phyloP scores from a whole-genome alignment of 495 filamentous ascomycete genomes.

The Hypoxylon fuscum region DNA sequence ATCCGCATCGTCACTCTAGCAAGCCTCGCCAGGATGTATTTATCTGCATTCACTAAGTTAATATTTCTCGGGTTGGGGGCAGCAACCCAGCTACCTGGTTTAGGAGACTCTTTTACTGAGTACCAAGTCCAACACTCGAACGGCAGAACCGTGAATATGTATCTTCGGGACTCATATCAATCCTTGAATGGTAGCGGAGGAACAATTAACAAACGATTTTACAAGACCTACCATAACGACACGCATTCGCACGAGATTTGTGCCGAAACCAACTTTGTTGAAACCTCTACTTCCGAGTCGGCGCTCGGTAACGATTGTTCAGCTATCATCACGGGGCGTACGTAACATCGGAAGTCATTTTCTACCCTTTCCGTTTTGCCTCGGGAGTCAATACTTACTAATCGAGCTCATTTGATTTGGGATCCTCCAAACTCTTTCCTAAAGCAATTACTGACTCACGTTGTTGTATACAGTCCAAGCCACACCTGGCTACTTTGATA shows the following conservation, averaged over 20 bases:
- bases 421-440: too few relatives aligned
- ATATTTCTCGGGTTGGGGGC: background rate
- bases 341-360: too few relatives aligned
- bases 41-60: background rate
- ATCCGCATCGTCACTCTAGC: too few relatives aligned
- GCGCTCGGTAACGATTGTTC: conserved; percentile 25
- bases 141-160: conserved; percentile 13
- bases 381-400: too few relatives aligned
- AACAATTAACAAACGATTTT: conserved; percentile 18
- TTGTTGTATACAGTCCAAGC: too few relatives aligned
- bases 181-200: background rate
- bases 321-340: conserved; percentile 15
- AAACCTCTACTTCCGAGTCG: conserved; percentile 13
- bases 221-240: conserved; percentile 19
- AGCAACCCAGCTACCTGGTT: conserved; percentile 2
- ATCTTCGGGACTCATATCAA: conserved; percentile 16
- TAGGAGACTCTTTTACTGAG: conserved; percentile 4
- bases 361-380: too few relatives aligned
- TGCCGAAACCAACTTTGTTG: conserved; percentile 32
- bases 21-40: conserved; percentile 8
- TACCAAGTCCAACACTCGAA: conserved; percentile 18
- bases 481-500: conserved; percentile 26
- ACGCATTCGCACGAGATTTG: conserved; percentile 22
- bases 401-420: too few relatives aligned
- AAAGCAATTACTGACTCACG: too few relatives aligned